Evolutionary conservation across 768 basidiomycete species (phyloP).

Genomic region (Lenzites betulinus): DNA sequence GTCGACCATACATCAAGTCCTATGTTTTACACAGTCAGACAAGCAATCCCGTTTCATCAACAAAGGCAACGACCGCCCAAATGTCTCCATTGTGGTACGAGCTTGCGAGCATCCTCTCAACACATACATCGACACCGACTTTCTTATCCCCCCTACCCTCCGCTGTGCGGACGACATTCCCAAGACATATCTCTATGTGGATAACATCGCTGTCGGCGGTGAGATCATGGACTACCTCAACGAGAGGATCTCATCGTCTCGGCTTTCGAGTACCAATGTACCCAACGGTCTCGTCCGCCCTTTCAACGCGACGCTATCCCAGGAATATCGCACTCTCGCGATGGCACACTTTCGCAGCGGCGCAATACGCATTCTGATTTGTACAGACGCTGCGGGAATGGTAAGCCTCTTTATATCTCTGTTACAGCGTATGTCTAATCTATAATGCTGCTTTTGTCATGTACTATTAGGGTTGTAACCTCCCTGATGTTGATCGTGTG

Average conservation of each 20-base stretch:
- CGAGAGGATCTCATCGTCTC: neutral
- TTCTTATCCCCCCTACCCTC: slow-evolving; percentile 21
- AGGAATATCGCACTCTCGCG: slow-evolving; percentile 18
- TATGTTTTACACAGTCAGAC: slow-evolving; percentile 14
- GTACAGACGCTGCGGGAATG: slow-evolving; percentile 32
- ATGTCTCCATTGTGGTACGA: slow-evolving; percentile 30
- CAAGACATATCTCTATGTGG: slow-evolving; percentile 31
- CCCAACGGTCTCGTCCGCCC: slow-evolving; percentile 13
- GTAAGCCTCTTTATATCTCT: slow-evolving; percentile 15
- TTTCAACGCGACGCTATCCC: slow-evolving; percentile 24
- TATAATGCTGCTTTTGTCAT: neutral
- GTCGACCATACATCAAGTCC: slow-evolving; percentile 16
- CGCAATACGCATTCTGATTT: slow-evolving; percentile 23
- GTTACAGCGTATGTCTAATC: neutral
- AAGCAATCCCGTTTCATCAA: slow-evolving; percentile 13
- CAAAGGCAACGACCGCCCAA: slow-evolving; percentile 29
- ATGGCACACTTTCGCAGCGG: slow-evolving; percentile 25
- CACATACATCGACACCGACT: slow-evolving; percentile 30
- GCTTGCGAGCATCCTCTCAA: slow-evolving; percentile 27
- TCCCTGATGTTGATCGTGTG: slow-evolving; percentile 37
- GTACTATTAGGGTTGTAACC: slow-evolving; percentile 22
- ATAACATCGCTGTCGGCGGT: slow-evolving; percentile 22
- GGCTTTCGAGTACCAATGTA: neutral
- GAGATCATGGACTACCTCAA: slow-evolving; percentile 24
- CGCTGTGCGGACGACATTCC: slow-evolving; percentile 16